Percentiles rank a stretch among this genome's conserved stretches.
phyloP scores from a whole-genome alignment of 805 yeast genomes.

The Suhomyces prunicola region DNA sequence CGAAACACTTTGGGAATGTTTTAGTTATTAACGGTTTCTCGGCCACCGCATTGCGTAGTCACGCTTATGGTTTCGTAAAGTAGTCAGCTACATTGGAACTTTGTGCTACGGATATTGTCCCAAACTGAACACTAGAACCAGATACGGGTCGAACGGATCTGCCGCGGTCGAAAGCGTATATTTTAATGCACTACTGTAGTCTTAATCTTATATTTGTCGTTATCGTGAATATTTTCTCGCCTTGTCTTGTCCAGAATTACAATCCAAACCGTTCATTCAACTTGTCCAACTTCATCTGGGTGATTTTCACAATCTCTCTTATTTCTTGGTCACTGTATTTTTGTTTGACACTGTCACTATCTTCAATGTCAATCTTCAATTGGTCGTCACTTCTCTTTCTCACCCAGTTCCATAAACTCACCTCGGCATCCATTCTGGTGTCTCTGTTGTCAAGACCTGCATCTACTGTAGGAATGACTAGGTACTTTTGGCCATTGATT shows the following conservation, averaged over 20 bases:
- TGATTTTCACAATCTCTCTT: constrained; percentile 43
- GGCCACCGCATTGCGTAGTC: neutral
- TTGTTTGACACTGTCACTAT: constrained; percentile 5
- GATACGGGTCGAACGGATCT: neutral
- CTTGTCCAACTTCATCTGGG: constrained; percentile 41
- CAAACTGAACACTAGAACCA: neutral
- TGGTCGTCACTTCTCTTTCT: constrained; percentile 28
- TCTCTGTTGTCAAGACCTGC: constrained; percentile 25
- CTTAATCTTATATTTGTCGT: neutral
- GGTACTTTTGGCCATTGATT: constrained; percentile 35
- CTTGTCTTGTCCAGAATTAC: neutral
- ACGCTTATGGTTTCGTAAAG: neutral
- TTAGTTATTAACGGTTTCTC: no score
- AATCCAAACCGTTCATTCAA: constrained; percentile 16
- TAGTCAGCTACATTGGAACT: neutral
- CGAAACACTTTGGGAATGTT: no score
- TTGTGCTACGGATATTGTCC: neutral
- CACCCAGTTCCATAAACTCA: constrained; percentile 73
- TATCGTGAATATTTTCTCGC: neutral
- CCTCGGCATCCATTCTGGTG: constrained; percentile 47
- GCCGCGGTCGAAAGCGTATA: neutral
- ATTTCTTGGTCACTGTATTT: constrained; percentile 41
- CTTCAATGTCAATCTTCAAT: constrained; percentile 8
- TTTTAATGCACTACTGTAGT: neutral
- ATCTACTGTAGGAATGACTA: constrained; percentile 40